Base-by-base conservation (phyloP, 2,329 filamentous ascomycete species). In the Fusarium sp. region DNA sequence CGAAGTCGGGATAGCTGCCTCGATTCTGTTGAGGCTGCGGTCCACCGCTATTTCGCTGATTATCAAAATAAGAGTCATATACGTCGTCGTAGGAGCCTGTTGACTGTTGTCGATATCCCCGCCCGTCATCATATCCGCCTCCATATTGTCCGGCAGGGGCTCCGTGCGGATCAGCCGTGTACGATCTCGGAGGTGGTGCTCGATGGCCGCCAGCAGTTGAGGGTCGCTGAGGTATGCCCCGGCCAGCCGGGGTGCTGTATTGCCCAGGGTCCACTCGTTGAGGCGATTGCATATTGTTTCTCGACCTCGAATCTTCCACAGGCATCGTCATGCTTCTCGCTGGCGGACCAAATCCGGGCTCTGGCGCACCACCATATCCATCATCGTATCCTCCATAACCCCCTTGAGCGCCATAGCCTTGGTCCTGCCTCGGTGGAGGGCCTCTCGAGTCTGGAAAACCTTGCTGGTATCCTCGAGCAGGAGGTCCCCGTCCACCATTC, bases 241-340 rank as follows among this genome's bases (percentile, higher is more conserved):
- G 82, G 16, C 83, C 85, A 66, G 78, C 76, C 48, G 82, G 79
- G 8, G 81, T 83, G 70, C 83, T 84, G 51, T 85, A 85, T 2
- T 86, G 83, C 43, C 81, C 83, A 48, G 82, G 84, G 43, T 84
- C 86, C 61, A 78, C 78, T 31, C 82, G 80, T 40, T 78, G 80
- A 23, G 75, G 76, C 9, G 76, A 75, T n/a, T 71, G 72, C 70
- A 77, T 75, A 27, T 77, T 82, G 36, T 82, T 79, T 70, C 82
- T 79, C 16, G 79, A 76, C 16, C 83, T 81, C 53, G 85, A 77
- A 11, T 85, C 82, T 59, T 86, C 83, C 4, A 82, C 77, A 2
- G 89, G 88, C 87, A 90, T 88, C 6, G 89, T 91, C 84, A 86
- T 88, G 61, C 88, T 91, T 71, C 89, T 83, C n/a, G 80, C 75